A percentile compares a stretch with the other conserved stretches of the same genome.
Conservation (phyloP, 2,329 filamentous ascomycete genomes). For the Bisporella sp. region DNA sequence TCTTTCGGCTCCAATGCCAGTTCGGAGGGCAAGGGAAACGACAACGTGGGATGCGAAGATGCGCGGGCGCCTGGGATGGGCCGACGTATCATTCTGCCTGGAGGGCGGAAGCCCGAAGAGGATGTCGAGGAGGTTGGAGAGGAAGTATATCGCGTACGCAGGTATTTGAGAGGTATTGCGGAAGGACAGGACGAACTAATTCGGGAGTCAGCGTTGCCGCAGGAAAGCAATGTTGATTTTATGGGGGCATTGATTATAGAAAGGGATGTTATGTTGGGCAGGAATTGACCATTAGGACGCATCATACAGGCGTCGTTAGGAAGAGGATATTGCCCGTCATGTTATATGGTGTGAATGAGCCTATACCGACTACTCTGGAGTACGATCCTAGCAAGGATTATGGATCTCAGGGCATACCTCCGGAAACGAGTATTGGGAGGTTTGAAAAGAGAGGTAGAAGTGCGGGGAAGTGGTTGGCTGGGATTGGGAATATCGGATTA, state of each 20-base stretch:
- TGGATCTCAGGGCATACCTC: conserved; percentile 24
- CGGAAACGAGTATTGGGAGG: conserved; percentile 41
- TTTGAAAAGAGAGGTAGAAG: conserved; percentile 55
- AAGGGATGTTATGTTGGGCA: conserved; percentile 98
- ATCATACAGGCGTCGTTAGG: conserved; percentile 87
- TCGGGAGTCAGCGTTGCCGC: conserved; percentile 65
- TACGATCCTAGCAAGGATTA: conserved; percentile 36
- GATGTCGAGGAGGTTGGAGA: conserved; percentile 40
- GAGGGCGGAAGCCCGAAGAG: conserved; percentile 23
- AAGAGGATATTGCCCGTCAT: conserved; percentile 81
- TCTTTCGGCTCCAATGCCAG: conserved; percentile 1
- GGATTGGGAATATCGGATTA: conserved; percentile 79
- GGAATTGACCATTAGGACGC: conserved; percentile 91
- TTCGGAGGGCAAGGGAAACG: conserved; percentile 2
- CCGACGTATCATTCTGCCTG: conserved; percentile 38
- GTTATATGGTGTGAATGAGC: conserved; percentile 50
- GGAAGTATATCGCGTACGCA: conserved; percentile 62
- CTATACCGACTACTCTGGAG: conserved; percentile 34
- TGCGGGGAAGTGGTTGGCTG: conserved; percentile 73
- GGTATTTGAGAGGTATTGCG: conserved; percentile 74
- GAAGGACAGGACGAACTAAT: conserved; percentile 80
- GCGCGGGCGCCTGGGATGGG: conserved; percentile 49
- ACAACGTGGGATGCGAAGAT: conserved; percentile 34
- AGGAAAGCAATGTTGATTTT: conserved; percentile 84
- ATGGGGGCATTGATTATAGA: conserved; percentile 83